Evolutionary conservation across 1,139 yeast species (phyloP).

Genomic region (Tardiomyces depauwii): DNA sequence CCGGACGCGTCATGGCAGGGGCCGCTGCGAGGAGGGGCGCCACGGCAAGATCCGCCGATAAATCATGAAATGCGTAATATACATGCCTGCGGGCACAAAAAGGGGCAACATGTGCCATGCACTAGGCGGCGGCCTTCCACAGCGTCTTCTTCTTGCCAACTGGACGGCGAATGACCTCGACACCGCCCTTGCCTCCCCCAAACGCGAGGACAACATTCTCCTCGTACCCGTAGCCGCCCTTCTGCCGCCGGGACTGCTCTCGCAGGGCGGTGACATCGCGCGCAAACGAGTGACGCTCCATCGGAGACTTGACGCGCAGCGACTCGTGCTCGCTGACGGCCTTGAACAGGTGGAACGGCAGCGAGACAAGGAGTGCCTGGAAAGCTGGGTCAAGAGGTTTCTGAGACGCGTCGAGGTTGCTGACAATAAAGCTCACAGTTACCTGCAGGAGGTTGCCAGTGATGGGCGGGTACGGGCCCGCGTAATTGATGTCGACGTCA

Average conservation of each 20-base stretch:
- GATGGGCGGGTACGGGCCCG: conserved; percentile 27
- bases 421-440: conserved; percentile 16
- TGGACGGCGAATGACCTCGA: conserved; percentile 23
- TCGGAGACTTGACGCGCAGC: conserved; percentile 17
- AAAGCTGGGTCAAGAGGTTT: conserved; percentile 12
- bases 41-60: not conserved
- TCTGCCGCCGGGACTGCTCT: conserved; percentile 13
- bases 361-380: conserved; percentile 10
- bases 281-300: conserved; percentile 24
- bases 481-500: conserved; percentile 12
- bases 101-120: conserved; percentile 4
- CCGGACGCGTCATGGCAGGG: too few relatives aligned
- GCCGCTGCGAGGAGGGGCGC: too few relatives aligned
- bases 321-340: conserved; percentile 18
- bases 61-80: conserved; percentile 1
- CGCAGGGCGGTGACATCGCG: conserved; percentile 17
- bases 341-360: conserved; percentile 22
- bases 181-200: conserved; percentile 25
- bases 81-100: not conserved
- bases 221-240: conserved; percentile 12
- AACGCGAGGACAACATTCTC: conserved; percentile 26
- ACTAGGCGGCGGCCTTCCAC: conserved; percentile 19
- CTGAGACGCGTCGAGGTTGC: conserved; percentile 12
- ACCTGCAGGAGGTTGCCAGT: conserved; percentile 17
- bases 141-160: conserved; percentile 19